These are phyloP conservation scores for Amanita muscaria DNA, from an alignment of 768 basidiomycete species.

Conservation along the genomic window DNA sequence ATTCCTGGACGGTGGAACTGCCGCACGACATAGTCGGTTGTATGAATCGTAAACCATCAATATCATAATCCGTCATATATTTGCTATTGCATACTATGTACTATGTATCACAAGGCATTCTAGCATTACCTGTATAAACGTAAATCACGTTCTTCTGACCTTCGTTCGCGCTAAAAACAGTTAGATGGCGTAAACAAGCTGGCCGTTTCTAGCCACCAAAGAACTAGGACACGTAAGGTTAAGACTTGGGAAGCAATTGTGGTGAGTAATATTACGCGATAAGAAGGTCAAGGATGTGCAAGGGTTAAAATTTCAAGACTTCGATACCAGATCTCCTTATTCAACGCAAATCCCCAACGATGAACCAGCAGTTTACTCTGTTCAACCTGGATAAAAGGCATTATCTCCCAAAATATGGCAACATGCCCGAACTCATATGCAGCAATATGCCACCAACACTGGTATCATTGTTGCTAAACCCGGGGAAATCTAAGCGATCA, in stretches of 20 bases:
- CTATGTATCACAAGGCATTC: too few relatives aligned
- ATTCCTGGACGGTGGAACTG: conserved; percentile 54
- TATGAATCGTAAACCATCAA: conserved; percentile 22
- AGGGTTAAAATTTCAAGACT: neutral
- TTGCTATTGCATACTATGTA: neutral
- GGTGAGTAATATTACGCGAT: conserved; percentile 5
- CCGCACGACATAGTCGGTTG: conserved; percentile 24
- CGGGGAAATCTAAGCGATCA: neutral
- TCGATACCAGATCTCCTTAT: neutral
- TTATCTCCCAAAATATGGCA: neutral
- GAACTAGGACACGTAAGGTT: too few relatives aligned
- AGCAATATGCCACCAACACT: neutral
- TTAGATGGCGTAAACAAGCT: too few relatives aligned
- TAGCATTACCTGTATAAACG: too few relatives aligned
- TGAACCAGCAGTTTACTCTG: conserved; percentile 3
- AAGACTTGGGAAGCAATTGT: too few relatives aligned
- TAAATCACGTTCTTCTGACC: too few relatives aligned
- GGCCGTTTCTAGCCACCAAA: too few relatives aligned
- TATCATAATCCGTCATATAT: too few relatives aligned
- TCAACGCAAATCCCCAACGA: neutral
- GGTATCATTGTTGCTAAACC: conserved; percentile 1
- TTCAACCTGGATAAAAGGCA: conserved; percentile 3
- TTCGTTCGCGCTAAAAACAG: too few relatives aligned
- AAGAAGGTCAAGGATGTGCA: neutral
- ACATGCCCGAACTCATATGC: conserved; percentile 1